Percentiles rank a stretch among this genome's conserved stretches.
Conservation (phyloP, 2,329 filamentous ascomycete genomes). For the Ophiostoma fasciatum region DNA sequence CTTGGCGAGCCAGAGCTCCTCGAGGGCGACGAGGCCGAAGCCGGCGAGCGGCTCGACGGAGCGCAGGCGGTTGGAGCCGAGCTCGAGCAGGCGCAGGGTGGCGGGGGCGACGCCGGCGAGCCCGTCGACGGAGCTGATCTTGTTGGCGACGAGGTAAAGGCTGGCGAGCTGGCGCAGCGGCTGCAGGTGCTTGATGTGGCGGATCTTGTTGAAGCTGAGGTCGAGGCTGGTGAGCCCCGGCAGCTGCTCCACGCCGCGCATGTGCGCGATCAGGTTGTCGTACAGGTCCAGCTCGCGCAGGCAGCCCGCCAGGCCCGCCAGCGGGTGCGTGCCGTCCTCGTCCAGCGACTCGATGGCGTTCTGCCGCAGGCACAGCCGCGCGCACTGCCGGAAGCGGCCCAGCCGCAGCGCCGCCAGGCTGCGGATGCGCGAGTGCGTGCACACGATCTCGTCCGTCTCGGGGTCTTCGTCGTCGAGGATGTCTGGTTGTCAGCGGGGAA, state of each 20-base stretch:
- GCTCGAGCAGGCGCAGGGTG: constrained; percentile 62
- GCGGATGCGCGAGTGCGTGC: constrained; percentile 71
- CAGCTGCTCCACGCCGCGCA: constrained; percentile 69
- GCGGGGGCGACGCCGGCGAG: constrained; percentile 51
- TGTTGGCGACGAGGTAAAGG: constrained; percentile 88
- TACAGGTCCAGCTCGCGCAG: constrained; percentile 85
- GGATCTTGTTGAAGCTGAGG: constrained; percentile 97
- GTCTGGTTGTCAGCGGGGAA: too few species aligned
- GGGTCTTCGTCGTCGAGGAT: constrained; percentile 45
- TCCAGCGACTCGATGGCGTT: constrained; percentile 67
- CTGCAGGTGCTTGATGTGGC: constrained; percentile 82
- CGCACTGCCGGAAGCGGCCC: constrained; percentile 64
- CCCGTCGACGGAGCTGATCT: constrained; percentile 76
- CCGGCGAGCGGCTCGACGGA: constrained; percentile 49
- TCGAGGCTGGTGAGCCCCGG: constrained; percentile 66
- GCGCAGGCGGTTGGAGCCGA: constrained; percentile 83
- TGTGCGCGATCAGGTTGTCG: constrained; percentile 84
- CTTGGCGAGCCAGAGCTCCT: constrained; percentile 47
- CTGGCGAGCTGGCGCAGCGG: constrained; percentile 68
- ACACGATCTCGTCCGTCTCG: constrained; percentile 65
- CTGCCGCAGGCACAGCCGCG: constrained; percentile 77
- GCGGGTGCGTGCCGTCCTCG: constrained; percentile 36
- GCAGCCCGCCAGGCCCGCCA: constrained; percentile 47
- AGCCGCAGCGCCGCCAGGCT: constrained; percentile 68
- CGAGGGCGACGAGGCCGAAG: constrained; percentile 91